Evolutionary conservation across 2,329 filamentous ascomycete genomes (phyloP), one percentile per base, ranked within the genome.

Genomic region (Sporothrix variecibatus): DNA sequence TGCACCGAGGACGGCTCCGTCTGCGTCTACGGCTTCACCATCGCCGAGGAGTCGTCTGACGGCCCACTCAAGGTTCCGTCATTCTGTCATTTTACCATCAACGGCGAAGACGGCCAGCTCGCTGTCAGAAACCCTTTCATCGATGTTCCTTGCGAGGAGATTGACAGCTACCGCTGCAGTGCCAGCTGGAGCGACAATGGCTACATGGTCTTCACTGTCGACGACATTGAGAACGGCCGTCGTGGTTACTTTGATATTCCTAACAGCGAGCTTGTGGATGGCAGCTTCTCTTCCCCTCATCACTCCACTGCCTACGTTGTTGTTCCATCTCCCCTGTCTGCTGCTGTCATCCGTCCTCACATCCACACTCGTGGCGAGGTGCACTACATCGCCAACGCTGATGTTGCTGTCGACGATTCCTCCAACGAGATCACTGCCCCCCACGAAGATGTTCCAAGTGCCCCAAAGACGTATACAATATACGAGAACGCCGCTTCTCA

Each of bases 231-330:
- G 0, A 28, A 67, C 3, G 56, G 64, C 8, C 73, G 62, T 23
- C 76, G 76, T 28, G 77, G 77, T 1, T 79, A 77, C 68, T 79
- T 80, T 53, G 74, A 67, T 28, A 79, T 78, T 69, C 53, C 26
- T 0, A 75, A 76, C 17, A 62, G 23, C 1, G 78, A 79, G 68
- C 9, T 78, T 2, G 38, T 34, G 1, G 64, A 56, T 20, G 74
- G 74, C 11, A 31, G 72, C 46, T 65, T 73, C 3, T 28, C 73
- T 1, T 9, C 34, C 9, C 62, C 51, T 15, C 72, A 75, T 15
- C 43, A 40, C 9, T 76, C 76, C 0, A 40, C 71, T 15, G 72
- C 60, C 2, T 77, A 72, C 46, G 40, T 67, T 28, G 68, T 77
- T 20, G 23, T 46, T 17, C 62, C 71, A 2, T 31, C 65, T 3